Evolutionary conservation across 1,139 yeast species (phyloP).

Genomic region (Diutina catenulata): DNA sequence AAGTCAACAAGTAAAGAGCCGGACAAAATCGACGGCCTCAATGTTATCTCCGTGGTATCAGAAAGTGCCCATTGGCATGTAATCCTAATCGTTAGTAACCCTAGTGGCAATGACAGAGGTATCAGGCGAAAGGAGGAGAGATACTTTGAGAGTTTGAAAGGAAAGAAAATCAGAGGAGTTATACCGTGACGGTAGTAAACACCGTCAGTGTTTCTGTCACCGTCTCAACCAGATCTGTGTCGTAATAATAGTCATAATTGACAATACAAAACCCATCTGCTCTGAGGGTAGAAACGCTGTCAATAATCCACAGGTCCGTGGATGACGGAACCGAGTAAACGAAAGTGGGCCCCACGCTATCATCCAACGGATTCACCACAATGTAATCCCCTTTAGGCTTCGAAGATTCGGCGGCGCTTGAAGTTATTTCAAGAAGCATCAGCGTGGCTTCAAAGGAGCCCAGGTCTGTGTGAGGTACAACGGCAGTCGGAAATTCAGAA

Average conservation of each 20-base stretch:
- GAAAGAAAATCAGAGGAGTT: conserved; percentile 2
- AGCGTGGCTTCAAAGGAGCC: too few species aligned
- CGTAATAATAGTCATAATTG: conserved; percentile 4
- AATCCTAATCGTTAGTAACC: conserved; percentile 5
- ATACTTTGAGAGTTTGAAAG: conserved; percentile 5
- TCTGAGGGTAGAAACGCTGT: conserved; percentile 2
- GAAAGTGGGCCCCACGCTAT: conserved; percentile 3
- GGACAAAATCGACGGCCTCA: too few species aligned
- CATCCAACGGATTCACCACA: conserved; percentile 1
- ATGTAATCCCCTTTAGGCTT: too few species aligned
- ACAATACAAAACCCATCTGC: conserved; percentile 2
- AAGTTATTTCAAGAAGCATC: too few species aligned
- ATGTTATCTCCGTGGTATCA: too few species aligned
- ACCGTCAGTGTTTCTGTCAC: conserved; percentile 2
- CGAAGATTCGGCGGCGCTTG: too few species aligned
- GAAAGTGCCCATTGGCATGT: too few species aligned
- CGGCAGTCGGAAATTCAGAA: too few species aligned
- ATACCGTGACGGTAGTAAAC: background rate
- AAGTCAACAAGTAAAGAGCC: too few species aligned
- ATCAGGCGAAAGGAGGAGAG: conserved; percentile 4
- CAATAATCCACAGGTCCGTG: conserved; percentile 2
- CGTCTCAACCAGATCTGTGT: background rate
- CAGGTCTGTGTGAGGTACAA: too few species aligned
- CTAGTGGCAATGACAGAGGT: conserved; percentile 4
- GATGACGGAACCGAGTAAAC: background rate